Evolutionary conservation across 495 filamentous ascomycete species (phyloP), one percentile per base, ranked within the genome.

Genomic region (Aspergillus cavernicola): DNA sequence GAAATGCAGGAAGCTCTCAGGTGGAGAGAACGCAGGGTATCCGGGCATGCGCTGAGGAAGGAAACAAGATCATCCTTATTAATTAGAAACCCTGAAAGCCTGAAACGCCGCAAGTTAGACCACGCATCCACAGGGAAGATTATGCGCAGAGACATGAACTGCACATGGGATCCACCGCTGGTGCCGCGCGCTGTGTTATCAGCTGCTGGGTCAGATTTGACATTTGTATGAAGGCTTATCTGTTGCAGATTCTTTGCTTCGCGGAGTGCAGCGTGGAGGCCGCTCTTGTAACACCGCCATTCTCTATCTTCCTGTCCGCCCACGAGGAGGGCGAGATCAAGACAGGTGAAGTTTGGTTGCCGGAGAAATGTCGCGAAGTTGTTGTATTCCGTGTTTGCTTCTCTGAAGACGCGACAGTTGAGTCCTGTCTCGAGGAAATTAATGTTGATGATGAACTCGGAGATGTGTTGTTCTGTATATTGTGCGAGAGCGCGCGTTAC

Each of bases 391-490:
- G 56, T 47, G 45, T 56, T 59, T 19, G 52, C 53, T 12, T 41
- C 24, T 18, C 61, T 40, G 20, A 63, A 61, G 22, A 57, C 45
- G 6, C 32, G 45, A 13, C 54, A 63, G 45, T 55, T 52, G 24
- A 66, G 22, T 37, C 56, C 58, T 6, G 56, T 58, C 29, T 33
- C 40, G 13, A 61, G 56, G 39, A 51, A 16, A 28, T 58, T 55
- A 5, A 37, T 35, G 26, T 63, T 56, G 50, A 63, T 52, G 26
- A 45, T 38, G 6, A 66, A 48, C 31, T 66, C 63, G 2, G 53
- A 52, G 24, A 61, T 42, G 42, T 58, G 42, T 4, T 46, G 32
- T 13, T 18, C 24, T 12, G 13, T 3, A 6, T 58, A 26, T 20
- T 55, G 33, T 8, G 37, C 38, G 16, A 63, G 50, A 16, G 56